phyloP scores from a whole-genome alignment of 208 protist species.

The Leptomonas seymouri region DNA sequence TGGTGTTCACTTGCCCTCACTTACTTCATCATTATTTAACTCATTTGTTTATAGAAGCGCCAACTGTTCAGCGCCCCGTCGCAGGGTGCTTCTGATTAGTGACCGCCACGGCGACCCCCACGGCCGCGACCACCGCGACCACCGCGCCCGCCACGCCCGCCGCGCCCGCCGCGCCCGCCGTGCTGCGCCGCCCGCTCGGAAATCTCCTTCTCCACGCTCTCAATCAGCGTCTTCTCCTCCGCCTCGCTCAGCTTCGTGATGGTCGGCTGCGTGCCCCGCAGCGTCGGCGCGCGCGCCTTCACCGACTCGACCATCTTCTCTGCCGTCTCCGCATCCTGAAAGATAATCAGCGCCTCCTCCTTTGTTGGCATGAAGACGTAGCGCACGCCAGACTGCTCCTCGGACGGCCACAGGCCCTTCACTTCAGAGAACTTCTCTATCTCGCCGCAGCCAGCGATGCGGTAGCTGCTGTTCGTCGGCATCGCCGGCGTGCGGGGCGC shows the following conservation, averaged over 20 bases:
- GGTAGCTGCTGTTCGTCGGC: conserved; percentile 80
- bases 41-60: too few species aligned
- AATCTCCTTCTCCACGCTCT: conserved; percentile 85
- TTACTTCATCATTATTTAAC: not conserved
- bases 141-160: conserved; percentile 47
- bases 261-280: conserved; percentile 75
- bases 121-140: conserved; percentile 43
- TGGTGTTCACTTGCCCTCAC: too few species aligned
- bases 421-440: conserved; percentile 76
- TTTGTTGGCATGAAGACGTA: conserved; percentile 84
- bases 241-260: conserved; percentile 68
- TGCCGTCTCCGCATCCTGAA: conserved; percentile 82
- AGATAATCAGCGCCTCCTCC: conserved; percentile 75
- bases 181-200: conserved; percentile 63
- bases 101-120: conserved; percentile 47
- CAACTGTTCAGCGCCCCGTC: too few species aligned
- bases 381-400: conserved; percentile 84
- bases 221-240: conserved; percentile 72
- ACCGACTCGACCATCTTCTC: conserved; percentile 75
- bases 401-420: conserved; percentile 83
- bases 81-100: conserved; percentile 2
- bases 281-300: conserved; percentile 69
- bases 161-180: conserved; percentile 39
- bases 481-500: conserved; percentile 66
- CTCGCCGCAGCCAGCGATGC: conserved; percentile 64